Conservation (phyloP, 352 stramenopile species). For the Globisporangium canariense region DNA sequence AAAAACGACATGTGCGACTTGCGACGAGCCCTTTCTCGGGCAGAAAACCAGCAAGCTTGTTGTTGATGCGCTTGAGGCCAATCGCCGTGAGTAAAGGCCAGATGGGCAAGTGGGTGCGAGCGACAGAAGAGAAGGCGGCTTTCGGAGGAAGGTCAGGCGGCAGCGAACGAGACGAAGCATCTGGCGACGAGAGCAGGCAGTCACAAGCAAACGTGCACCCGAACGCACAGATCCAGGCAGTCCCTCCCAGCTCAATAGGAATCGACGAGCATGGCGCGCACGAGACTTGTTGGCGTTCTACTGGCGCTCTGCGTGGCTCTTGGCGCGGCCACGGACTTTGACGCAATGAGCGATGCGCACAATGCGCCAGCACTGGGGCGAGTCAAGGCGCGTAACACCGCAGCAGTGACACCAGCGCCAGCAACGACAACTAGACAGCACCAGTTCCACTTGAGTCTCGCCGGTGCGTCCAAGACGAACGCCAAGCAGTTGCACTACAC, state of each 20-base stretch:
- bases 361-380: background rate
- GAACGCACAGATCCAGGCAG: background rate
- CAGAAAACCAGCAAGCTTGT: background rate
- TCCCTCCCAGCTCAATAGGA: background rate
- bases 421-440: background rate
- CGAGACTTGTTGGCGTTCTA: background rate
- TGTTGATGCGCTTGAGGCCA: background rate
- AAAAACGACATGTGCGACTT: background rate
- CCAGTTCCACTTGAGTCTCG: slow-evolving; percentile 73
- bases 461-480: slow-evolving; percentile 24
- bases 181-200: background rate
- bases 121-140: background rate
- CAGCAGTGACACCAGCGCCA: background rate
- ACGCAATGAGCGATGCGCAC: background rate
- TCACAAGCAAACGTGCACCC: background rate
- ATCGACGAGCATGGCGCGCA: background rate
- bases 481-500: slow-evolving; percentile 43
- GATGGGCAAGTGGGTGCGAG: slow-evolving; percentile 1
- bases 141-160: no score
- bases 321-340: slow-evolving; percentile 7
- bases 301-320: slow-evolving; percentile 1
- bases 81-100: background rate
- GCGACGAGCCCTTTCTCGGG: background rate
- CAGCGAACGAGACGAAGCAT: no score
- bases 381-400: background rate